Evolutionary conservation across 2,329 filamentous ascomycete genomes (phyloP).

Genomic region (Sporothrix luriei): DNA sequence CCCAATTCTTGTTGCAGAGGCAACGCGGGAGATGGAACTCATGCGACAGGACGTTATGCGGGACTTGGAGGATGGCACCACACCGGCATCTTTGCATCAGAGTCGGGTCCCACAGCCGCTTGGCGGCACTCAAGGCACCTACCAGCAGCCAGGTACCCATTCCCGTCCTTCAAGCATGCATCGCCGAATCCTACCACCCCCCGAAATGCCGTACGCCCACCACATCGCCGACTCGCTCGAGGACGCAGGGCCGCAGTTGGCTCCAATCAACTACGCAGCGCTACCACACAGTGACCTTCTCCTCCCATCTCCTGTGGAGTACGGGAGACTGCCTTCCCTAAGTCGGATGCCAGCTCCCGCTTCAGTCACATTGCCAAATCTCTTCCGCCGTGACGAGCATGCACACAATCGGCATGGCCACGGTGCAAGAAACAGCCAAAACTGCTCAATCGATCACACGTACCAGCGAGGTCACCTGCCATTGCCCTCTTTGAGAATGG

Average conservation of each 20-base stretch:
- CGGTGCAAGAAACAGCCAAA: background rate
- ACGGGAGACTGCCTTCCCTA: conserved; percentile 31
- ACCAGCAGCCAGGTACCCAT: background rate
- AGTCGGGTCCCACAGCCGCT: background rate
- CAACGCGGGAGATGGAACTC: conserved; percentile 53
- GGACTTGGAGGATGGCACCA: background rate
- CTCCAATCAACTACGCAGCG: conserved; percentile 2
- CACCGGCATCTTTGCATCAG: conserved; percentile 3
- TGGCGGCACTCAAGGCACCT: background rate
- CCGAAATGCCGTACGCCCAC: background rate
- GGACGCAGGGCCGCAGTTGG: conserved; percentile 2
- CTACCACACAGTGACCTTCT: background rate
- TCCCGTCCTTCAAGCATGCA: background rate
- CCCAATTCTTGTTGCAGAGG: conserved; percentile 55
- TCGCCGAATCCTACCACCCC: background rate
- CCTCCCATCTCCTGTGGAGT: conserved; percentile 24
- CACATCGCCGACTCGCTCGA: background rate
- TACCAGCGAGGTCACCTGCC: background rate
- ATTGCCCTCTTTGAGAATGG: background rate
- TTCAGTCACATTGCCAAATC: conserved; percentile 10
- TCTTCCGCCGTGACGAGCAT: background rate
- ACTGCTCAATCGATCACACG: background rate
- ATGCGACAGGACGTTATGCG: conserved; percentile 43
- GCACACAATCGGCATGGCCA: background rate
- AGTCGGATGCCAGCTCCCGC: conserved; percentile 11